These are phyloP conservation scores for Mollisiaceae sp. DNA, from an alignment of 2,329 filamentous ascomycete species.

Conservation along the genomic window DNA sequence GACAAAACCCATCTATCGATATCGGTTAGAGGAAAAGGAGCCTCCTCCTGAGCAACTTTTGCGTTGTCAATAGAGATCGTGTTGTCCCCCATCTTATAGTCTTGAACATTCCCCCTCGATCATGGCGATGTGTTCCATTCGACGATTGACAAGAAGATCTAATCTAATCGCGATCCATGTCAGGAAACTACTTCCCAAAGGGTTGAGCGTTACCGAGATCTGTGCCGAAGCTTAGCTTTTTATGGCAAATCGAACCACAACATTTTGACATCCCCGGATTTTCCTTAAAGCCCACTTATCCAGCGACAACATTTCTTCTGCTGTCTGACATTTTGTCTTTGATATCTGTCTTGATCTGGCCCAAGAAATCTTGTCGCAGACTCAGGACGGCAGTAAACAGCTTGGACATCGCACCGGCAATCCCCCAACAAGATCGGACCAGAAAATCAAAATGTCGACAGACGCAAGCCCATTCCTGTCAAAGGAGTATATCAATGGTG, in stretches of 20 bases:
- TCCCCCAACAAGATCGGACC: slow-evolving; percentile 31
- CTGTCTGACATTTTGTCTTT: not conserved
- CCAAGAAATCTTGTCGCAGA: not conserved
- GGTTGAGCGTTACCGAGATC: slow-evolving; percentile 4
- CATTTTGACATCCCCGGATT: slow-evolving; percentile 15
- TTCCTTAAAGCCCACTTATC: slow-evolving; percentile 16
- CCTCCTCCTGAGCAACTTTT: slow-evolving; percentile 21
- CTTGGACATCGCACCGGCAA: not conserved
- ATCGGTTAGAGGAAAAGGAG: slow-evolving; percentile 64
- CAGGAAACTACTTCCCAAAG: slow-evolving; percentile 19
- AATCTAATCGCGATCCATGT: slow-evolving; percentile 26
- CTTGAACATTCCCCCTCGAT: not conserved
- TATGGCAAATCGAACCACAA: slow-evolving; percentile 12
- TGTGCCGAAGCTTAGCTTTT: slow-evolving; percentile 15
- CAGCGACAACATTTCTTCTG: not conserved
- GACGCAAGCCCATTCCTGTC: slow-evolving; percentile 44
- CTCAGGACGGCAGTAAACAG: not conserved
- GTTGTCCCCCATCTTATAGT: slow-evolving; percentile 19
- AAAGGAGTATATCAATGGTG: slow-evolving; percentile 73
- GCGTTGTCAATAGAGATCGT: not conserved
- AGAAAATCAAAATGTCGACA: slow-evolving; percentile 25
- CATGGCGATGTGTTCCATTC: not conserved
- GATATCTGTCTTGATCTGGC: slow-evolving; percentile 3
- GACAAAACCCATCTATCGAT: slow-evolving; percentile 63
- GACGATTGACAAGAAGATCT: slow-evolving; percentile 16